Conservation (phyloP, 768 basidiomycete genomes). For the Agaricus blazei region DNA sequence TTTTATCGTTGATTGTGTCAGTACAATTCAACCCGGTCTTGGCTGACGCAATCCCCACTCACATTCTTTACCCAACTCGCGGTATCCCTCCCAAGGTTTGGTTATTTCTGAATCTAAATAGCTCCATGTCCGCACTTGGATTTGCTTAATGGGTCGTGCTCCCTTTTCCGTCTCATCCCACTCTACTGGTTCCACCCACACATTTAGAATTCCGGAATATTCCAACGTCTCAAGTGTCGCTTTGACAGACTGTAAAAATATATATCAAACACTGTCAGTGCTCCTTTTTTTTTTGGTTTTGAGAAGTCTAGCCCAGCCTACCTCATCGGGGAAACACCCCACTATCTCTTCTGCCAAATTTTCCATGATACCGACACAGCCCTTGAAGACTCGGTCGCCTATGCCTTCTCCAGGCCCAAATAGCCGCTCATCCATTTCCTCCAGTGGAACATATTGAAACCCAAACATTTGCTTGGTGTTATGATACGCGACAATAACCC, state of each 20-base stretch:
- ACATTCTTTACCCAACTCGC: neutral
- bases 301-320: conserved; percentile 23
- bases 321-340: conserved; percentile 60
- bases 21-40: neutral
- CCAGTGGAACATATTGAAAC: conserved; percentile 86
- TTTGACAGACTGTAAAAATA: conserved; percentile 40
- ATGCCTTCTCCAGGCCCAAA: conserved; percentile 52
- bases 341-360: conserved; percentile 52
- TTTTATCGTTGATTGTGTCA: conserved; percentile 18
- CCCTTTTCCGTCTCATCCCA: conserved; percentile 31
- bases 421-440: conserved; percentile 81
- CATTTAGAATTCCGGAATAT: conserved; percentile 36
- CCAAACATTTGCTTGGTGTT: conserved; percentile 87
- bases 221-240: conserved; percentile 59
- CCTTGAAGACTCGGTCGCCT: conserved; percentile 74
- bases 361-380: conserved; percentile 71
- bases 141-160: conserved; percentile 46
- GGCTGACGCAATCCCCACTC: neutral
- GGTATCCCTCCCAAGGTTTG: neutral
- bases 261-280: neutral
- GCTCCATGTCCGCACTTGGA: conserved; percentile 31
- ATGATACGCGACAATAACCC: conserved; percentile 83
- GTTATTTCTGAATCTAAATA: conserved; percentile 23
- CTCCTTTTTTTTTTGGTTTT: neutral
- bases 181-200: conserved; percentile 63